Evolutionary conservation across 495 filamentous ascomycete species (phyloP), one percentile per base, ranked within the genome.

Genomic region (Podospora pseudocomata): DNA sequence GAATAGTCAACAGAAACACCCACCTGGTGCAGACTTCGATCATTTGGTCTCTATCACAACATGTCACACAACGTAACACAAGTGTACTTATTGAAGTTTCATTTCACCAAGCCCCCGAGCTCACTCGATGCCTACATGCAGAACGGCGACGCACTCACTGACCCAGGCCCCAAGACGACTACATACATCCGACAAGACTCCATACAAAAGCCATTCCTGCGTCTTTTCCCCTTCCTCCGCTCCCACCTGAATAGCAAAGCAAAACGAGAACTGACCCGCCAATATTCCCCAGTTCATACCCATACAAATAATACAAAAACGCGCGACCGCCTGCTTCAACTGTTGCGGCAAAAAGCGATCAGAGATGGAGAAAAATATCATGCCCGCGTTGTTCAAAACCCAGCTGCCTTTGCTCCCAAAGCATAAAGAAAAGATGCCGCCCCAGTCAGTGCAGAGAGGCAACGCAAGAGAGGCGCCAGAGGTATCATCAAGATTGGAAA

Each of bases 401-500:
- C 27, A 54, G 27, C 27, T 34, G 6, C 20, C 18, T 63, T 27
- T 19, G 9, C 23, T 60, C 63, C 19, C 62, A 62, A n/a, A 59
- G 39, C 57, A 16, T 32, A 55, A 7, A 57, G 20, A 32, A 56
- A 18, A 53, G 23, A 58, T 19, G 9, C 28, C 34, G 2, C 26
- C 44, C 63, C 59, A 19, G 7, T 67, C 26, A 23, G 23, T 23
- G 23, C 1, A 39, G 59, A 59, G 61, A 67, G 30, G 65, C 69
- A 70, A 70, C 54, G 18, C 64, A 26, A 63, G n/a, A 44, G 39
- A 63, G 61, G 44, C 63, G 67, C 68, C 64, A 65, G 66, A 78
- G 75, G 75, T 77, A 77, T 78, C 77, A 76, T 74, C 59, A 70
- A 64, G 70, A 66, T 27, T 55, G 68, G 68, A 66, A 59, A 66